Evolutionary conservation across 805 yeast genomes (phyloP).

Genomic region (Candida loeiensis): DNA sequence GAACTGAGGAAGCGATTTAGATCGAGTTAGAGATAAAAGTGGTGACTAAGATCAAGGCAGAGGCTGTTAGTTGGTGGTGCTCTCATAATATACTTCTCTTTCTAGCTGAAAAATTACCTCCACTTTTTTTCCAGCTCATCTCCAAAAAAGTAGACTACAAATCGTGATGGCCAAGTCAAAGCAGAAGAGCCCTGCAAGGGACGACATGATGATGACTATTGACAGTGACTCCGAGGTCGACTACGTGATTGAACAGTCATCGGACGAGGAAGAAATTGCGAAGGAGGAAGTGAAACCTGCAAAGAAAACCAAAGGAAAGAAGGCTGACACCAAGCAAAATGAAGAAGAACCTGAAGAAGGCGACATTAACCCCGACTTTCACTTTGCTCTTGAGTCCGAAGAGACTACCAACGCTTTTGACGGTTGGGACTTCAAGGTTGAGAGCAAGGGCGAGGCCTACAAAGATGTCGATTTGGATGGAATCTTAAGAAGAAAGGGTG

Average conservation of each 20-base stretch:
- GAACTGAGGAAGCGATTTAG: too few species aligned
- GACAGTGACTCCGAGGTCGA: constrained; percentile 68
- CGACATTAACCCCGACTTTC: constrained; percentile 70
- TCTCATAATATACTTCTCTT: background rate
- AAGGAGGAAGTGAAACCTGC: constrained; percentile 14
- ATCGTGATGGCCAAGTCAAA: constrained; percentile 12
- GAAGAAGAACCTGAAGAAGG: constrained; percentile 38
- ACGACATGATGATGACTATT: constrained; percentile 70
- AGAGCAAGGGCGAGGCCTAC: constrained; percentile 24
- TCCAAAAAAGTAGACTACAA: constrained; percentile 5
- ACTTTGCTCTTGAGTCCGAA: constrained; percentile 62
- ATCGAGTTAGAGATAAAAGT: too few species aligned
- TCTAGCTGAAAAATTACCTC: background rate
- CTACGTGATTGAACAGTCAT: constrained; percentile 15
- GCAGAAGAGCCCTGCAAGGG: constrained; percentile 14
- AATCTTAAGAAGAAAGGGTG: constrained; percentile 82
- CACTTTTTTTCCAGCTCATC: constrained; percentile 8
- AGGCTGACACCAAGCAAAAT: constrained; percentile 24
- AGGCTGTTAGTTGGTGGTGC: too few species aligned
- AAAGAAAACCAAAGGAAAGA: constrained; percentile 16
- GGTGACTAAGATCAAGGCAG: too few species aligned
- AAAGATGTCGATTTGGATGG: constrained; percentile 75
- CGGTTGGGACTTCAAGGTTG: constrained; percentile 83
- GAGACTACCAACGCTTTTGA: constrained; percentile 47
- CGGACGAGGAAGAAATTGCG: constrained; percentile 31